Evolutionary conservation across 108 stramenopile genomes (phyloP).

Genomic region (Halocafeteria seosinensis): DNA sequence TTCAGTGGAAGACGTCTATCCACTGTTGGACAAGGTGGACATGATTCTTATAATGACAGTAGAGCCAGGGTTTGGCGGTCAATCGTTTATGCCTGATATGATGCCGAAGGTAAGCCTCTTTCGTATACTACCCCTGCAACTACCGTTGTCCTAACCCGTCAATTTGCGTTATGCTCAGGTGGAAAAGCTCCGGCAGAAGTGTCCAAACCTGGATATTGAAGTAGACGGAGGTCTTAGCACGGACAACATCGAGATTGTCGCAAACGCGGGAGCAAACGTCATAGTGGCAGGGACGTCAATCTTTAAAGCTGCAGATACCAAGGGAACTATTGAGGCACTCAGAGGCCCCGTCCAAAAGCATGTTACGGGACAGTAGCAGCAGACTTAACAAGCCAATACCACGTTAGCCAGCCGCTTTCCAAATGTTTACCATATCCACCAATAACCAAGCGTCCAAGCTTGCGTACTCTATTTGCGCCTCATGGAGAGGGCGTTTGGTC

Average conservation of each 20-base stretch:
- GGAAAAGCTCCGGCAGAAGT: conserved; percentile 36
- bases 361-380: no score
- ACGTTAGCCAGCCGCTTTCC: no score
- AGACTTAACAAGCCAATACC: no score
- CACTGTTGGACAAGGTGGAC: conserved; percentile 48
- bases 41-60: conserved; percentile 74
- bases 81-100: conserved; percentile 59
- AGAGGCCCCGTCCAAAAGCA: no score
- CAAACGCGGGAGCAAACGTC: conserved; percentile 65
- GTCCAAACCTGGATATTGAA: conserved; percentile 58
- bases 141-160: no score
- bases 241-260: conserved; percentile 55
- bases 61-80: conserved; percentile 70
- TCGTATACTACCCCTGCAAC: no score
- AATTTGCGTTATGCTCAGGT: no score
- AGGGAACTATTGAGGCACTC: conserved; percentile 29
- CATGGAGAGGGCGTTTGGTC: no score
- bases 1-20: conserved; percentile 42
- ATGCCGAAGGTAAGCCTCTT: no score
- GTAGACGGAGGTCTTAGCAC: conserved; percentile 73
- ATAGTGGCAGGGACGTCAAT: conserved; percentile 60
- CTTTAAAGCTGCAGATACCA: conserved; percentile 46
- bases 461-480: no score
- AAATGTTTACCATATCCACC: no score
- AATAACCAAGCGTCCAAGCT: no score